A percentile compares a stretch with the other conserved stretches of the same genome.
Conservation (phyloP, 1,139 yeast species). For the Candida sanyaensis region DNA sequence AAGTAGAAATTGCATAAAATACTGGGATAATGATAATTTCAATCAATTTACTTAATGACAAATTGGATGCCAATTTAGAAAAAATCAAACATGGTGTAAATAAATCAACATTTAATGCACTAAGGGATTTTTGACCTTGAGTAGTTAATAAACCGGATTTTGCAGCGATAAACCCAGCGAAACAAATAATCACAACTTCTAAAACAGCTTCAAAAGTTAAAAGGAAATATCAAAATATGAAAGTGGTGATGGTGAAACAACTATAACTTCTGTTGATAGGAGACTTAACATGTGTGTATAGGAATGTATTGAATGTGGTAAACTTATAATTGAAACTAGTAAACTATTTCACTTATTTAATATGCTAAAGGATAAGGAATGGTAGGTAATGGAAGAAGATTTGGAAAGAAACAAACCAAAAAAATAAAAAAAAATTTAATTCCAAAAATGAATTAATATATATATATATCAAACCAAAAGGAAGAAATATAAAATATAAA, state of each 20-base stretch:
- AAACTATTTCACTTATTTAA: too few relatives aligned
- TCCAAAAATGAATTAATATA: neutral
- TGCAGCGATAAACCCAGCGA: conserved; percentile 73
- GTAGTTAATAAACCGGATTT: conserved; percentile 57
- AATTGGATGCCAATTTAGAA: conserved; percentile 73
- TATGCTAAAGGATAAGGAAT: neutral
- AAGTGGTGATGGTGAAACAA: conserved; percentile 18
- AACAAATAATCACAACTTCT: conserved; percentile 72
- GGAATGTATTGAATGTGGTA: neutral
- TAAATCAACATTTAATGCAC: conserved; percentile 71
- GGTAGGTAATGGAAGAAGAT: neutral
- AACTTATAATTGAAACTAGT: too few relatives aligned
- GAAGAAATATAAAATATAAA: too few relatives aligned
- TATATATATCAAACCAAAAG: too few relatives aligned
- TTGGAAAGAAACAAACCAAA: neutral
- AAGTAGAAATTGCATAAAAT: conserved; percentile 66
- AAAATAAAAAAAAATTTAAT: neutral
- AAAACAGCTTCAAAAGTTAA: conserved; percentile 78
- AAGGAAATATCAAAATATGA: conserved; percentile 60
- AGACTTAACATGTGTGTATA: conserved; percentile 1
- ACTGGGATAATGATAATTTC: conserved; percentile 75
- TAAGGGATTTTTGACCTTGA: conserved; percentile 64
- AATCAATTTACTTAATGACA: conserved; percentile 63
- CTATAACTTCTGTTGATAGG: conserved; percentile 1
- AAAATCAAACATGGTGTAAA: conserved; percentile 87